Conservation (phyloP, 805 yeast genomes). For the Candida suzukii region DNA sequence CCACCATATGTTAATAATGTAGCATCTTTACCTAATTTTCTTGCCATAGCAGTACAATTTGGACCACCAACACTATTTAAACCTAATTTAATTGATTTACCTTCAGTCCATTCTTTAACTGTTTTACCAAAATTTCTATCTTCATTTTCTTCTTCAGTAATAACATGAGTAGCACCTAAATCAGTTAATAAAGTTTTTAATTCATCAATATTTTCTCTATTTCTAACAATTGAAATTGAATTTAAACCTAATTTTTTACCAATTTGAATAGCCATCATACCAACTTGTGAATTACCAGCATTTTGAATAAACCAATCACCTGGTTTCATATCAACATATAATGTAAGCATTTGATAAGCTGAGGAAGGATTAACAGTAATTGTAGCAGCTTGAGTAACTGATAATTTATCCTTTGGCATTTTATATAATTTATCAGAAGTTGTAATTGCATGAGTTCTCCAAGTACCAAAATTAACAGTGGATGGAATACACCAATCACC, state of each 20-base stretch:
- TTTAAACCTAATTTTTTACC: conserved; percentile 73
- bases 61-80: conserved; percentile 93
- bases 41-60: conserved; percentile 71
- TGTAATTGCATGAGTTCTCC: conserved; percentile 76
- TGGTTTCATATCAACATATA: conserved; percentile 50
- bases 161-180: conserved; percentile 82
- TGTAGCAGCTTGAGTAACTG: conserved; percentile 71
- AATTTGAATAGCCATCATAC: conserved; percentile 84
- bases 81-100: conserved; percentile 61
- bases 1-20: conserved; percentile 91
- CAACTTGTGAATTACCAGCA: conserved; percentile 95
- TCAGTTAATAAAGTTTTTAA: conserved; percentile 42
- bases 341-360: conserved; percentile 81
- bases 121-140: conserved; percentile 60
- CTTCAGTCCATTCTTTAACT: conserved; percentile 46
- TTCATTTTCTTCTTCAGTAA: conserved; percentile 79
- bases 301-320: conserved; percentile 94
- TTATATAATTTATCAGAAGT: conserved; percentile 45
- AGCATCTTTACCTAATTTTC: conserved; percentile 72
- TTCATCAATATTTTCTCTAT: conserved; percentile 70
- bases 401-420: conserved; percentile 46
- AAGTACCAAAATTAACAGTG: conserved; percentile 79
- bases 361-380: conserved; percentile 89
- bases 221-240: conserved; percentile 82
- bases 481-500: conserved; percentile 92